Evolutionary conservation across 1,139 yeast genomes (phyloP).

Genomic region (Debaryomycetaceae sp.): DNA sequence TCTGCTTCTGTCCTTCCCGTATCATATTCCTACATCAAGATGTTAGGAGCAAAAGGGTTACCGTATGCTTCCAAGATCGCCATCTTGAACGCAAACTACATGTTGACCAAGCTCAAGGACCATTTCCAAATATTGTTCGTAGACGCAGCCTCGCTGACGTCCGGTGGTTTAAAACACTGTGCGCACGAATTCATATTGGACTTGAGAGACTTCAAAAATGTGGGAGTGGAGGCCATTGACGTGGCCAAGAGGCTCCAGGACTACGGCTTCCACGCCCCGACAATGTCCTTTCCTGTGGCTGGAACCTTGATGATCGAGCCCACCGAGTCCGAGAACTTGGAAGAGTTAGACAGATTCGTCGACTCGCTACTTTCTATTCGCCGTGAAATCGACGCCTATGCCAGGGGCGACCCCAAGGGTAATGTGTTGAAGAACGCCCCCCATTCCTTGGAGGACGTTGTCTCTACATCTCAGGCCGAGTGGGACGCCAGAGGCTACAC

Average conservation of each 20-base stretch:
- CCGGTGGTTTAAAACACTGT: constrained; percentile 67
- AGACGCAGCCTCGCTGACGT: constrained; percentile 40
- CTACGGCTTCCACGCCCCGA: constrained; percentile 98
- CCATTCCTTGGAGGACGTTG: constrained; percentile 78
- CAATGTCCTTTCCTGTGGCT: constrained; percentile 98
- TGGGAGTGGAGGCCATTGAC: constrained; percentile 92
- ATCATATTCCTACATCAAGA: constrained; percentile 89
- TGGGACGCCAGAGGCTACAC: constrained; percentile 84
- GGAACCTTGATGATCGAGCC: constrained; percentile 98
- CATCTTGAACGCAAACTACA: constrained; percentile 91
- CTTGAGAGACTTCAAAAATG: constrained; percentile 74
- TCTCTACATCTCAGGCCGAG: constrained; percentile 55
- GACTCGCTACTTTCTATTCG: constrained; percentile 84
- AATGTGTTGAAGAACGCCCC: constrained; percentile 85
- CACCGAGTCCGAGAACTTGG: constrained; percentile 88
- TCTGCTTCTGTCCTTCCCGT: constrained; percentile 92
- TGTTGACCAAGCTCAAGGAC: constrained; percentile 72
- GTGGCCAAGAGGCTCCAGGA: constrained; percentile 96
- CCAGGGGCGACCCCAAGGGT: constrained; percentile 64
- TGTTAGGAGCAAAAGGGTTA: constrained; percentile 83
- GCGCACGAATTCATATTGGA: constrained; percentile 97
- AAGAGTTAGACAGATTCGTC: constrained; percentile 85
- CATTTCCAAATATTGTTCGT: constrained; percentile 77
- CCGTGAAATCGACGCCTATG: constrained; percentile 74
- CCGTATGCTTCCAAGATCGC: constrained; percentile 87